Evolutionary conservation across 108 stramenopile genomes (phyloP).

Genomic region (Skeletonema tropicum): DNA sequence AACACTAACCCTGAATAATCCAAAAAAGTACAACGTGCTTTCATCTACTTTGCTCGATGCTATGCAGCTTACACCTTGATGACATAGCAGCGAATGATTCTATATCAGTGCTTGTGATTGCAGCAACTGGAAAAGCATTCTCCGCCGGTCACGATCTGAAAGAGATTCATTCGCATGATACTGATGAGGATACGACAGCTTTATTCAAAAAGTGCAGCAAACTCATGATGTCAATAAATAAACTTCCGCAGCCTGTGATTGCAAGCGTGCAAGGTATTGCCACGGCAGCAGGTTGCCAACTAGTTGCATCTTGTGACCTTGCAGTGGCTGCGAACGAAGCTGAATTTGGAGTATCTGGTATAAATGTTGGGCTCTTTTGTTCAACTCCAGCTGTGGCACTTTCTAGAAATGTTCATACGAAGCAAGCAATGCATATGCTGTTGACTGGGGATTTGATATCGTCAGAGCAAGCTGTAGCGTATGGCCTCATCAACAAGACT

Average conservation of each 20-base stretch:
- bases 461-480: slow-evolving; percentile 56
- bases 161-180: slow-evolving; percentile 46
- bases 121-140: slow-evolving; percentile 58
- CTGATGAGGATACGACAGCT: slow-evolving; percentile 13
- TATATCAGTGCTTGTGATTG: slow-evolving; percentile 51
- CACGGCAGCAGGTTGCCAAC: slow-evolving; percentile 83
- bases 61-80: slow-evolving; percentile 41
- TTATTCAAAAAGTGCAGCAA: slow-evolving; percentile 64
- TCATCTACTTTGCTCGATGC: slow-evolving; percentile 49
- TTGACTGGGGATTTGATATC: slow-evolving; percentile 69
- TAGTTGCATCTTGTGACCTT: slow-evolving; percentile 80
- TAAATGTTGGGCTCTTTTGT: slow-evolving; percentile 78
- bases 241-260: slow-evolving; percentile 62
- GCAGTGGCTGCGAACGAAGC: slow-evolving; percentile 53
- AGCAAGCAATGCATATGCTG: slow-evolving; percentile 84
- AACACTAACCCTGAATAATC: slow-evolving; percentile 53
- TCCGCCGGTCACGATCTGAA: slow-evolving; percentile 75
- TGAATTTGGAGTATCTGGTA: slow-evolving; percentile 74
- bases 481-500: slow-evolving; percentile 58
- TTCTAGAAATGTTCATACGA: slow-evolving; percentile 51
- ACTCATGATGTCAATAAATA: slow-evolving; percentile 59
- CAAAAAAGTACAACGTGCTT: slow-evolving; percentile 46
- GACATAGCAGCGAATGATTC: slow-evolving; percentile 30
- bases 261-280: slow-evolving; percentile 75
- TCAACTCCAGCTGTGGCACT: slow-evolving; percentile 76